Percentiles rank a stretch among this genome's conserved stretches.
Evolutionary conservation across 2,329 filamentous ascomycete genomes (phyloP).

Genomic region (Hymenoscyphus scutula): DNA sequence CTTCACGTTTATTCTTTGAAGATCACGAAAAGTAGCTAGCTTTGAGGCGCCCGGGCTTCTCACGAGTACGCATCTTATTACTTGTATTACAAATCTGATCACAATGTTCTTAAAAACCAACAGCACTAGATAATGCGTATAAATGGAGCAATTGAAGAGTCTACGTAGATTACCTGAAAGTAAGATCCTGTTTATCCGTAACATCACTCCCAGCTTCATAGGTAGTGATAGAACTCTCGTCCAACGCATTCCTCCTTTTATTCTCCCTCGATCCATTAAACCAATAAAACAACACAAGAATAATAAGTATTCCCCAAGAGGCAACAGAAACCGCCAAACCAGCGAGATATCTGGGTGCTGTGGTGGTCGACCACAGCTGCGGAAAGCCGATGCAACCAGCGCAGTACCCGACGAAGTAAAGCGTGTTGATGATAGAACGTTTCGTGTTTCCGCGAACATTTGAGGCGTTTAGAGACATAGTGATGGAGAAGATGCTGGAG

Average conservation of each 20-base stretch:
- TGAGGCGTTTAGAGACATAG: conserved; percentile 45
- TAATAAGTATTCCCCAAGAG: conserved; percentile 42
- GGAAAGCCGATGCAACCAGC: conserved; percentile 46
- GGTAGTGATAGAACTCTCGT: background rate
- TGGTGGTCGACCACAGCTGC: conserved; percentile 48
- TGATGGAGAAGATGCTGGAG: conserved; percentile 42
- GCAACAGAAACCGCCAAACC: conserved; percentile 47
- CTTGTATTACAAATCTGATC: no score
- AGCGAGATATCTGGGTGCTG: conserved; percentile 25
- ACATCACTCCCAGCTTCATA: conserved; percentile 19
- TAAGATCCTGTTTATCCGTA: conserved; percentile 20
- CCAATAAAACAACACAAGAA: conserved; percentile 38
- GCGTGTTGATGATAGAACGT: conserved; percentile 44
- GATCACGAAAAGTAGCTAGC: no score
- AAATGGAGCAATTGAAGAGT: background rate
- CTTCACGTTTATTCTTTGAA: no score
- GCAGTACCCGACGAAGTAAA: conserved; percentile 52
- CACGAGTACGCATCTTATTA: no score
- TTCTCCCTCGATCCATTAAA: conserved; percentile 40
- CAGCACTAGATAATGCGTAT: background rate
- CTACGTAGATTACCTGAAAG: conserved; percentile 18
- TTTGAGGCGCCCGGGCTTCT: no score
- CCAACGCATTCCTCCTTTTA: conserved; percentile 15
- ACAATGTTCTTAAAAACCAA: background rate
- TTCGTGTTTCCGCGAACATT: conserved; percentile 54